phyloP scores from a whole-genome alignment of 2,329 filamentous ascomycete genomes.

The Xylaria sp. region DNA sequence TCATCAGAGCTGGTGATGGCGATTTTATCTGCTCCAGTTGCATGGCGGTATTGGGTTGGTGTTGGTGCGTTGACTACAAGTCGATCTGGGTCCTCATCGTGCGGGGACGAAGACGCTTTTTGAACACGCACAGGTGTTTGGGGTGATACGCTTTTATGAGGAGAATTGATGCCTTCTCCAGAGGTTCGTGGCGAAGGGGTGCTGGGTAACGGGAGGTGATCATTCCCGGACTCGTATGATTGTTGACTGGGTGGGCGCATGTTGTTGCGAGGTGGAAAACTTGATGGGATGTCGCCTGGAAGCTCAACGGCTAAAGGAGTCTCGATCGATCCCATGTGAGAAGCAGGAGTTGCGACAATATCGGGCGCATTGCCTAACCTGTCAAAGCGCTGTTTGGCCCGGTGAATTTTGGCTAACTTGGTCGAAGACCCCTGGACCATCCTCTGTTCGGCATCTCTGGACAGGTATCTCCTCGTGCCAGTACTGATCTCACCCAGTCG shows the following conservation, averaged over 20 bases:
- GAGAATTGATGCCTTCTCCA: constrained; percentile 55
- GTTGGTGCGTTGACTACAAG: constrained; percentile 67
- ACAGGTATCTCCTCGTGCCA: constrained; percentile 84
- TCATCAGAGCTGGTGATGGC: constrained; percentile 70
- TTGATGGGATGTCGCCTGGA: constrained; percentile 63
- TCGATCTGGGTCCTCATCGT: constrained; percentile 60
- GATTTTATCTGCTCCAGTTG: constrained; percentile 74
- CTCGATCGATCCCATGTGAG: constrained; percentile 51
- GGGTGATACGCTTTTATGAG: constrained; percentile 46
- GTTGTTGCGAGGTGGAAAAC: constrained; percentile 49
- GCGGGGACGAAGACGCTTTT: constrained; percentile 40
- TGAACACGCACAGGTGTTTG: constrained; percentile 47
- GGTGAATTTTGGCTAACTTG: constrained; percentile 85
- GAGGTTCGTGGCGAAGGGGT: constrained; percentile 62
- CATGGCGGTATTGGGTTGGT: constrained; percentile 66
- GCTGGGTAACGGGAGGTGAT: constrained; percentile 58
- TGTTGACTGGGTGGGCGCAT: constrained; percentile 57
- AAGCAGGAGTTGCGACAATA: constrained; percentile 53
- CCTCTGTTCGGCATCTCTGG: constrained; percentile 75
- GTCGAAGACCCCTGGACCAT: constrained; percentile 80
- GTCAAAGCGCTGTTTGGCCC: constrained; percentile 76
- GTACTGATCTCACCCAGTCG: constrained; percentile 95
- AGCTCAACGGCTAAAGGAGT: constrained; percentile 66
- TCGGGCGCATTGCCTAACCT: constrained; percentile 57
- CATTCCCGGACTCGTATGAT: constrained; percentile 67